Percentiles rank a stretch among this genome's conserved stretches.
These are phyloP conservation scores for Sonneratia alba DNA, from an alignment of 345 rosid species.

Conservation along the genomic window DNA sequence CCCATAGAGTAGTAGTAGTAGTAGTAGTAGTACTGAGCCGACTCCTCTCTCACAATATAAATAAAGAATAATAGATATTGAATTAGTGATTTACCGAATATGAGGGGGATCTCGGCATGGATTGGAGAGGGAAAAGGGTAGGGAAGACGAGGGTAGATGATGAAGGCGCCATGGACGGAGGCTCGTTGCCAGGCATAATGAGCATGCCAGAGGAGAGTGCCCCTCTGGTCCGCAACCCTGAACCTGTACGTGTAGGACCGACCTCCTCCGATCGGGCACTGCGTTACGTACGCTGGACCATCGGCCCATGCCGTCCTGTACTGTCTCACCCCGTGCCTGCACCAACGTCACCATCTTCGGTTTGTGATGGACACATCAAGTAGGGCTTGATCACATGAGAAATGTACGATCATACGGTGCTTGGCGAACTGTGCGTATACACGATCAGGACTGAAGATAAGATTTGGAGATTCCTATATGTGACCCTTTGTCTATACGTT, in stretches of 20 bases:
- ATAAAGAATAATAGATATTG: no score
- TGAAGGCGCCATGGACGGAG: conserved; percentile 50
- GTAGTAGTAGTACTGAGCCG: no score
- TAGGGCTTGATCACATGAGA: no score
- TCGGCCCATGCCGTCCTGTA: conserved; percentile 57
- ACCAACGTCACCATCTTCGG: no score
- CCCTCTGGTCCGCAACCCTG: conserved; percentile 42
- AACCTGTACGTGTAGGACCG: conserved; percentile 46
- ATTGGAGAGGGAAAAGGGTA: conserved; percentile 40
- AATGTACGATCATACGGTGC: no score
- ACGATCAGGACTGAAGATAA: no score
- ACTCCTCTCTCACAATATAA: no score
- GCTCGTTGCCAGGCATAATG: conserved; percentile 63
- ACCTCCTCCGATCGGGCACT: conserved; percentile 50
- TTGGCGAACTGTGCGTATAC: no score
- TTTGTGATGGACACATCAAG: no score
- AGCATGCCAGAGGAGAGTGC: conserved; percentile 60
- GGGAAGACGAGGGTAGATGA: conserved; percentile 45
- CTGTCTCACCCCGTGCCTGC: conserved; percentile 64
- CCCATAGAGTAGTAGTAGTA: no score
- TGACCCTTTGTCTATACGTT: no score
- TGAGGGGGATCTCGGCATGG: conserved; percentile 43
- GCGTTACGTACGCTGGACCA: conserved; percentile 60
- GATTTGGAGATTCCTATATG: no score
- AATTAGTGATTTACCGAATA: conserved; percentile 31